These are phyloP conservation scores for Tricharina praecox DNA, from an alignment of 495 filamentous ascomycete genomes.

Conservation along the genomic window DNA sequence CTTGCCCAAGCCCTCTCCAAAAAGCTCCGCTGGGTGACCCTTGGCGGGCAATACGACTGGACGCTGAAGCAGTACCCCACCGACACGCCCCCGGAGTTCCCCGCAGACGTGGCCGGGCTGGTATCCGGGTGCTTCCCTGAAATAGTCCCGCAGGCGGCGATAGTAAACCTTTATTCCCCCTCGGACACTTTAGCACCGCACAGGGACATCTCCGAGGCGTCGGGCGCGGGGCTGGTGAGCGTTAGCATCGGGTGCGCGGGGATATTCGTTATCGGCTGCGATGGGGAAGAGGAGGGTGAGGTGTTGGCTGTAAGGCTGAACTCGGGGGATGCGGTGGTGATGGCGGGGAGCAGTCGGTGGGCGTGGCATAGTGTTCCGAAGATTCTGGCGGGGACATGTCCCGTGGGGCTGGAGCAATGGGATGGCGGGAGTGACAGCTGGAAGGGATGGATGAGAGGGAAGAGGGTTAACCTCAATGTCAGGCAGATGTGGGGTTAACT, in stretches of 20 bases:
- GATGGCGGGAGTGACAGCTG: slow-evolving; percentile 45
- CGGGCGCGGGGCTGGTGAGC: slow-evolving; percentile 57
- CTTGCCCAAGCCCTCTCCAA: slow-evolving; percentile 49
- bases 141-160: slow-evolving; percentile 66
- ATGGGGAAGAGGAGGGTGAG: slow-evolving; percentile 16
- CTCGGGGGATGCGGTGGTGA: slow-evolving; percentile 70
- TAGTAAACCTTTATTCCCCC: slow-evolving; percentile 76
- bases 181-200: slow-evolving; percentile 78
- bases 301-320: slow-evolving; percentile 48
- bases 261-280: slow-evolving; percentile 50
- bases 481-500: slow-evolving; percentile 67
- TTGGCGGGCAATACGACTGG: slow-evolving; percentile 94
- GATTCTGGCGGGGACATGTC: slow-evolving; percentile 60
- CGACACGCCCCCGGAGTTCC: slow-evolving; percentile 22
- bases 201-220: slow-evolving; percentile 74
- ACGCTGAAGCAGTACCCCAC: slow-evolving; percentile 62
- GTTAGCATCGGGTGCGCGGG: slow-evolving; percentile 78
- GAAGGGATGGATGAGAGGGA: slow-evolving; percentile 70
- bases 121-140: neutral
- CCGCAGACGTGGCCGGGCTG: slow-evolving; percentile 31
- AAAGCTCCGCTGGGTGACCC: slow-evolving; percentile 79
- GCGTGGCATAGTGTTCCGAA: slow-evolving; percentile 92
- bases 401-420: slow-evolving; percentile 56
- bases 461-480: slow-evolving; percentile 80
- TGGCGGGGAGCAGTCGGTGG: slow-evolving; percentile 59